Evolutionary conservation across 2,329 filamentous ascomycete species (phyloP).

Genomic region (Verticillium isaacii): DNA sequence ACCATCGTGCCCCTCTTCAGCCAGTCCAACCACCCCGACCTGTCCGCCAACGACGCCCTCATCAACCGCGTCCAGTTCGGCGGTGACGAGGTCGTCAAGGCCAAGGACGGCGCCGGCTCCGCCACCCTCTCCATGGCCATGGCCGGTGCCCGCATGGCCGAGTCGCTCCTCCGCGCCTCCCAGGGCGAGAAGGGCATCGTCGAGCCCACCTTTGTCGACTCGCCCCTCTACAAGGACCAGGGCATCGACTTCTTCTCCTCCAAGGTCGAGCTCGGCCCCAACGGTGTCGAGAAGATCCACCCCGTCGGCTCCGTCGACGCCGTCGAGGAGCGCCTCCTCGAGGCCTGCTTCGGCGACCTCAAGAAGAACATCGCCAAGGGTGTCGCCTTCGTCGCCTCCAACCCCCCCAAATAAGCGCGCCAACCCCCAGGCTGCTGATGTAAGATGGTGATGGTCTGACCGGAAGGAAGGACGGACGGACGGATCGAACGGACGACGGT

Average conservation of each 20-base stretch:
- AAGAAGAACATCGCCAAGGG: constrained; percentile 97
- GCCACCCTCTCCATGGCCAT: constrained; percentile 99
- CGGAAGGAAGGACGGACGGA: not conserved
- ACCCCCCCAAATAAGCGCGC: constrained; percentile 53
- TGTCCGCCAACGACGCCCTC: constrained; percentile 73
- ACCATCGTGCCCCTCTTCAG: constrained; percentile 98
- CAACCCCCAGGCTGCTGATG: not conserved
- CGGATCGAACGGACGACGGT: not conserved
- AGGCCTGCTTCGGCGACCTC: constrained; percentile 77
- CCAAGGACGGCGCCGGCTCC: constrained; percentile 95
- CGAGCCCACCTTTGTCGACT: constrained; percentile 96
- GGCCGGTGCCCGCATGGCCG: constrained; percentile 79
- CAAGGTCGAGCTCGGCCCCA: constrained; percentile 91
- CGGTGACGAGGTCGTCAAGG: constrained; percentile 98
- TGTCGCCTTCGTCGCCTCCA: constrained; percentile 53
- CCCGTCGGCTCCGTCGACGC: constrained; percentile 80
- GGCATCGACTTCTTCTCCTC: constrained; percentile 96
- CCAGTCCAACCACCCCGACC: constrained; percentile 82
- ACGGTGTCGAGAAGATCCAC: constrained; percentile 92
- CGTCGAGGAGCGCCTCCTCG: constrained; percentile 84
- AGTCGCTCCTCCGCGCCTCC: constrained; percentile 87
- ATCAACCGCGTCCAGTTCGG: constrained; percentile 97
- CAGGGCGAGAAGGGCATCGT: constrained; percentile 92
- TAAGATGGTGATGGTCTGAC: not conserved
- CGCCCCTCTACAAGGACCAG: constrained; percentile 96